Percentiles rank a stretch among this genome's conserved stretches.
phyloP scores from a whole-genome alignment of 805 yeast genomes.

The Blastobotrys attinorum region DNA sequence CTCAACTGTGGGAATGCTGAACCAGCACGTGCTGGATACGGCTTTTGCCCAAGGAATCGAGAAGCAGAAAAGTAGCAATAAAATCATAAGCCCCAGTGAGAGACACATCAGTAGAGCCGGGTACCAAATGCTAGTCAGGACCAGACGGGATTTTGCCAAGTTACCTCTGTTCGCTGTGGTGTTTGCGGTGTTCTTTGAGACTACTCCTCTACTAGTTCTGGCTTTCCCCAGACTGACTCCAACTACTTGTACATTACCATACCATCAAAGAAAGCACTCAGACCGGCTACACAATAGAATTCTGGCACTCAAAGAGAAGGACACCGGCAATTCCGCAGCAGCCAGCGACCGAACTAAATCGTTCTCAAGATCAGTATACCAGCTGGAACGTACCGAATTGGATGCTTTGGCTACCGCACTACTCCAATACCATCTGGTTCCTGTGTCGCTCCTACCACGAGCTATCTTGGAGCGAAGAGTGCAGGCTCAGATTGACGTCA shows the following conservation, averaged over 20 bases:
- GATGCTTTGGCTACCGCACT: constrained; percentile 14
- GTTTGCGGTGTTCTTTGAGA: constrained; percentile 48
- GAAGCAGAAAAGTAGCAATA: neutral
- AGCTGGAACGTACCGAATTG: constrained; percentile 13
- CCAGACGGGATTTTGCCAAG: constrained; percentile 42
- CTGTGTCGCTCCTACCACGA: constrained; percentile 29
- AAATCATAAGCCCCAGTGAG: constrained; percentile 24
- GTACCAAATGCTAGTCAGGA: constrained; percentile 43
- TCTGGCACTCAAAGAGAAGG: constrained; percentile 1
- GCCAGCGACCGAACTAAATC: constrained; percentile 1
- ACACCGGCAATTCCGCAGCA: neutral
- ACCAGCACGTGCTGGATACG: constrained; percentile 22
- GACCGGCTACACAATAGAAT: constrained; percentile 3
- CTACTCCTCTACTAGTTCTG: constrained; percentile 46
- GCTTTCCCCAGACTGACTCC: constrained; percentile 52
- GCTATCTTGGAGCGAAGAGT: constrained; percentile 33
- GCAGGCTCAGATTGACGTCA: constrained; percentile 36
- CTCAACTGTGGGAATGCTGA: constrained; percentile 13
- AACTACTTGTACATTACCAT: constrained; percentile 51
- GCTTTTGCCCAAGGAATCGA: constrained; percentile 9
- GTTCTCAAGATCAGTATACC: constrained; percentile 13
- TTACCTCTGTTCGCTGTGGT: constrained; percentile 53
- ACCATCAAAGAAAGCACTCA: constrained; percentile 20
- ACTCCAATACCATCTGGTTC: constrained; percentile 16
- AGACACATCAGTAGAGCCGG: constrained; percentile 35